Conservation (phyloP, 1,284 basidiomycete genomes). For the Sporisorium iseilematis-ciliati region DNA sequence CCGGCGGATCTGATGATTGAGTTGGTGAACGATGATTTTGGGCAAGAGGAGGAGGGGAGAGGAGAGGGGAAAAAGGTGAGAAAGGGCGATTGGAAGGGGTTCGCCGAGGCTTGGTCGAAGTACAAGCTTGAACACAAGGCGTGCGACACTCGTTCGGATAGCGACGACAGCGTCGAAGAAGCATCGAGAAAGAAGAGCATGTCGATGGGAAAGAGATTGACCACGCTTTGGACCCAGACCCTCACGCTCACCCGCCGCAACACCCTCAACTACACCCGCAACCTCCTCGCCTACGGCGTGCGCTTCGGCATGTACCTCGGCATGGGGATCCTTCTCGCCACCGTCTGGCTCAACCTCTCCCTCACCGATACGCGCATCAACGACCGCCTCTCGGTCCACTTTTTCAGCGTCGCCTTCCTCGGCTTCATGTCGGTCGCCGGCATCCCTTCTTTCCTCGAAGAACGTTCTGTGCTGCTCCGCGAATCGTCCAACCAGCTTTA, state of each 20-base stretch:
- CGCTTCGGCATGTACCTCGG: conserved; percentile 75
- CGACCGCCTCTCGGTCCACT: conserved; percentile 65
- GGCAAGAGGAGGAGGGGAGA: not conserved
- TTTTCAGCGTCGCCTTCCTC: conserved; percentile 74
- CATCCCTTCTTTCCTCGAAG: conserved; percentile 71
- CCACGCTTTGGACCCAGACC: conserved; percentile 1
- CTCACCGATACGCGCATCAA: conserved; percentile 69
- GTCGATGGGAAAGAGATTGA: no score
- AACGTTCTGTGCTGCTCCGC: conserved; percentile 70
- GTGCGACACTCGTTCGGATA: not conserved
- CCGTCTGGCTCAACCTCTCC: conserved; percentile 76
- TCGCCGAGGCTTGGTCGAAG: conserved; percentile 23
- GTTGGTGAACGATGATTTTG: conserved; percentile 67
- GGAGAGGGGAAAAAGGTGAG: conserved; percentile 1
- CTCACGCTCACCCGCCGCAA: conserved; percentile 44
- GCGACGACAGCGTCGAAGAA: not conserved
- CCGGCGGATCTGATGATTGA: conserved; percentile 66
- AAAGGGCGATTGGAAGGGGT: conserved; percentile 25
- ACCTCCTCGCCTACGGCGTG: conserved; percentile 77
- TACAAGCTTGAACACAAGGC: not conserved
- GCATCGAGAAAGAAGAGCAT: no score
- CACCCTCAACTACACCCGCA: conserved; percentile 67
- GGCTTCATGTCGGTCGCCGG: conserved; percentile 73
- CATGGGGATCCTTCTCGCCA: conserved; percentile 71
- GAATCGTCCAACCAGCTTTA: conserved; percentile 70